Percentiles rank a stretch among this genome's conserved stretches.
These are phyloP conservation scores for Spergularia marina DNA, from an alignment of 148 eudicot genomes.

Conservation along the genomic window DNA sequence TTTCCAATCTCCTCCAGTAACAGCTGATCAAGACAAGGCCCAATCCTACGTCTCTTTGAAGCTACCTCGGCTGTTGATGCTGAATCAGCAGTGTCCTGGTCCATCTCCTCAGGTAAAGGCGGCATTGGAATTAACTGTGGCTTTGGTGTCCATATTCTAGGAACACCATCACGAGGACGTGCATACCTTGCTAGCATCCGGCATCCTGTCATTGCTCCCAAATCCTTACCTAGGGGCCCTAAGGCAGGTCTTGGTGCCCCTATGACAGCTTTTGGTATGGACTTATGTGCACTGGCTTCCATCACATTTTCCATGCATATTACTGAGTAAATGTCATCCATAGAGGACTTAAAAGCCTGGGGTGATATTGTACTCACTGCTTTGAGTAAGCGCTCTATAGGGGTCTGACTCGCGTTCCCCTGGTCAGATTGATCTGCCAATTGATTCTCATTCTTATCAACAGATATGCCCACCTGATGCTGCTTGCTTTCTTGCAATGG, in stretches of 20 bases:
- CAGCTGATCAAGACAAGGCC: background rate
- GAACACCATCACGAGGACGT: background rate
- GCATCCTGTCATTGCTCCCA: conserved; percentile 11
- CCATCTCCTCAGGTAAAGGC: background rate
- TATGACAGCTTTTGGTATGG: background rate
- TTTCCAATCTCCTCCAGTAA: conserved; percentile 18
- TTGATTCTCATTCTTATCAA: no score
- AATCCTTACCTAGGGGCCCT: conserved; percentile 20
- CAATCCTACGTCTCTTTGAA: conserved; percentile 13
- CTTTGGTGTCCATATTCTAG: conserved; percentile 8
- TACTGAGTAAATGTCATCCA: conserved; percentile 17
- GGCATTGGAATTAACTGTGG: background rate
- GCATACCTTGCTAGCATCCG: conserved; percentile 7
- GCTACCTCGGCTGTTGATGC: conserved; percentile 6
- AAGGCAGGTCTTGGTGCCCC: background rate
- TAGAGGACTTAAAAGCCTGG: conserved; percentile 10
- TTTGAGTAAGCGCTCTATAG: conserved; percentile 23
- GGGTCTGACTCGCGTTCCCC: background rate
- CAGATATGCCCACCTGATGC: no score
- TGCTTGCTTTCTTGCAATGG: no score
- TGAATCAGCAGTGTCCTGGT: background rate
- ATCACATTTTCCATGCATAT: conserved; percentile 10
- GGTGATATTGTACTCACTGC: conserved; percentile 13
- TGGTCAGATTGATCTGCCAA: background rate
- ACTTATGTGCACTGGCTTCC: conserved; percentile 5